Evolutionary conservation across 2,329 filamentous ascomycete species (phyloP), one percentile per base, ranked within the genome.

Genomic region (Thelonectria discophora): DNA sequence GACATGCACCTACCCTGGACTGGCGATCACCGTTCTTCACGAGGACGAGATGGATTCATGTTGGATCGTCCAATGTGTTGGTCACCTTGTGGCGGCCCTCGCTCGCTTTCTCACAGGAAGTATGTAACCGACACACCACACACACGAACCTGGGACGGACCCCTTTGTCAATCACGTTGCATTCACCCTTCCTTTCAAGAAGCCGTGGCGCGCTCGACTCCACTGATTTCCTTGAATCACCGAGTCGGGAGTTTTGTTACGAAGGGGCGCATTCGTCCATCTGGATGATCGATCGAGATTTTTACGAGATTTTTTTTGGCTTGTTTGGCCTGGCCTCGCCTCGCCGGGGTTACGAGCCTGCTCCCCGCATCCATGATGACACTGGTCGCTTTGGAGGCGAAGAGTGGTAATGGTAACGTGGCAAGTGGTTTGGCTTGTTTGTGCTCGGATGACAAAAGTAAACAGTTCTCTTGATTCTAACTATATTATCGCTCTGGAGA

Each of bases 1-100:
- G 24, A 43, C 15, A 53, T 17, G 34, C 20, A 30, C 30, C 42
- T 55, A 55, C 52, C 52, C 52, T 55, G 18, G 20, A 37, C 34
- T 34, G 52, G 34, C 11, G 11, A 40, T 39, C 30, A 27, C 32
- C 8, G 27, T 40, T 55, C 32, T 24, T 55, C 30, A 55, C 42
- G 42, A 21, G 39, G 39, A 17, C 39, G n/a, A 17, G 17, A 1
- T 20, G 9, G 9, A 30, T 20, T 10, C 39, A 42, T 2, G 39
- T 42, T 10, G n/a, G n/a, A 8, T 17, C 39, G 4, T 17, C n/a
- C 34, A 8, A 40, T 40, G 12, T 42, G 39, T 15, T 42, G 17
- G 20, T 42, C 39, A 30, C 39, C 17, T 18, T 42, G 4, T 20
- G 39, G 39, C 17, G 39, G 39, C 39, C 13, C 17, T 42, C 17